These are phyloP conservation scores for Schizosaccharomyces versatilis DNA, from an alignment of 1,139 yeast genomes.

Conservation along the genomic window DNA sequence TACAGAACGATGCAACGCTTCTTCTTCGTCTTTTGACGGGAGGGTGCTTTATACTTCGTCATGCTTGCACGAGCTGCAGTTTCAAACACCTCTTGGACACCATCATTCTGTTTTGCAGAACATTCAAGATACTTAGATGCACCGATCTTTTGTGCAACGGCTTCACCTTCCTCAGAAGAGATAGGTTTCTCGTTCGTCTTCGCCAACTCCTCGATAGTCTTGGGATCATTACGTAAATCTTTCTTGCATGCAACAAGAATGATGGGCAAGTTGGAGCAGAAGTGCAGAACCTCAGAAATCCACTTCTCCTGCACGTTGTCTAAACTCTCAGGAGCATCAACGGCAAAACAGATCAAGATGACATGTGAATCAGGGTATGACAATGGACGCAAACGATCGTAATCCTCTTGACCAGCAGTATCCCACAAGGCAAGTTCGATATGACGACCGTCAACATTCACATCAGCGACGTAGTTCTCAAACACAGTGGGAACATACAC, in stretches of 20 bases:
- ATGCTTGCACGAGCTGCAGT: conserved; percentile 25
- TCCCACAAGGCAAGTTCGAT: conserved; percentile 70
- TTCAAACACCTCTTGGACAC: conserved; percentile 49
- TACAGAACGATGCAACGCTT: conserved; percentile 20
- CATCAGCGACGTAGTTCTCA: conserved; percentile 59
- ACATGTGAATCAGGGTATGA: conserved; percentile 87
- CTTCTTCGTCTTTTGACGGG: conserved; percentile 16
- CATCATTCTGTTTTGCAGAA: conserved; percentile 79
- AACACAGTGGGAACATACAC: conserved; percentile 11
- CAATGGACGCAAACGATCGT: conserved; percentile 72
- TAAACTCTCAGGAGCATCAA: conserved; percentile 62
- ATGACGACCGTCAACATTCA: conserved; percentile 60
- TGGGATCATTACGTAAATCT: conserved; percentile 66
- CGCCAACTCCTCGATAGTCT: conserved; percentile 46
- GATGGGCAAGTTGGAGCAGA: conserved; percentile 59
- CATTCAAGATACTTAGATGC: conserved; percentile 64
- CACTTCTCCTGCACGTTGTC: conserved; percentile 40
- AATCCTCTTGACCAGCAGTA: conserved; percentile 94
- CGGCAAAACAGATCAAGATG: conserved; percentile 67
- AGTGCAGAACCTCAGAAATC: conserved; percentile 77
- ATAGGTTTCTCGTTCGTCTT: conserved; percentile 55
- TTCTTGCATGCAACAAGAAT: conserved; percentile 68
- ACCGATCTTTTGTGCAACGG: conserved; percentile 25
- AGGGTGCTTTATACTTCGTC: conserved; percentile 4
- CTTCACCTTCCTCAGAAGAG: conserved; percentile 16